Conservation (phyloP, 352 stramenopile genomes). For the Phytophthora pistaciae region DNA sequence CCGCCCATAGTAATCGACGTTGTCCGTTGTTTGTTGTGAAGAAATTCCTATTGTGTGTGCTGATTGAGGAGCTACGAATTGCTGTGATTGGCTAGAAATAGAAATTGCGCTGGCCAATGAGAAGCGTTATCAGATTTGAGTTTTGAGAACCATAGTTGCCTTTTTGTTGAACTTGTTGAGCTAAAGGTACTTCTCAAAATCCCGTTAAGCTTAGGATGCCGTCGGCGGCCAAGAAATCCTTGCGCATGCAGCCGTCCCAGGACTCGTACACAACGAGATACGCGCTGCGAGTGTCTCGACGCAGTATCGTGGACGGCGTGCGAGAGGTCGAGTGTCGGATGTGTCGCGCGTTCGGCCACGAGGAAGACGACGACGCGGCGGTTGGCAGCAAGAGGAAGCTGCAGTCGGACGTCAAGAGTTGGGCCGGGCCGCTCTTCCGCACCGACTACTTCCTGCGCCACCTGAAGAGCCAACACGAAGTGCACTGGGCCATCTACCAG, state of each 20-base stretch:
- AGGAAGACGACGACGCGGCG: background rate
- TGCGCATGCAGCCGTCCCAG: background rate
- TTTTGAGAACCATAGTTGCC: background rate
- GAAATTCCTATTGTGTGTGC: no score
- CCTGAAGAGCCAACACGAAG: background rate
- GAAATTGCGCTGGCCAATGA: background rate
- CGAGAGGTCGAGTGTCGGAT: background rate
- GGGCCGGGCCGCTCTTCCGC: background rate
- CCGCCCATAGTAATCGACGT: conserved; percentile 39
- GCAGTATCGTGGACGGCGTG: background rate
- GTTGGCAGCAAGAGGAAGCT: background rate
- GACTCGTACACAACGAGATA: background rate
- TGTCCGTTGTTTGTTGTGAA: no score
- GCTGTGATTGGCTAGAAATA: background rate
- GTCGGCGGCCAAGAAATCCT: background rate
- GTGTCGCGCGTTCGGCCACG: background rate
- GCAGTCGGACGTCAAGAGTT: background rate
- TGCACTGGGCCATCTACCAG: background rate
- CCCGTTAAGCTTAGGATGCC: background rate
- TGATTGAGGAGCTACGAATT: background rate
- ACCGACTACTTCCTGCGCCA: background rate
- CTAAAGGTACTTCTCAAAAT: no score
- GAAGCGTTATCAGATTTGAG: background rate
- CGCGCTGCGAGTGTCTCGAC: background rate
- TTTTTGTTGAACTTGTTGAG: background rate